Evolutionary conservation across 768 basidiomycete genomes (phyloP), one percentile per base, ranked within the genome.

Genomic region (Solioccasus polychromus): DNA sequence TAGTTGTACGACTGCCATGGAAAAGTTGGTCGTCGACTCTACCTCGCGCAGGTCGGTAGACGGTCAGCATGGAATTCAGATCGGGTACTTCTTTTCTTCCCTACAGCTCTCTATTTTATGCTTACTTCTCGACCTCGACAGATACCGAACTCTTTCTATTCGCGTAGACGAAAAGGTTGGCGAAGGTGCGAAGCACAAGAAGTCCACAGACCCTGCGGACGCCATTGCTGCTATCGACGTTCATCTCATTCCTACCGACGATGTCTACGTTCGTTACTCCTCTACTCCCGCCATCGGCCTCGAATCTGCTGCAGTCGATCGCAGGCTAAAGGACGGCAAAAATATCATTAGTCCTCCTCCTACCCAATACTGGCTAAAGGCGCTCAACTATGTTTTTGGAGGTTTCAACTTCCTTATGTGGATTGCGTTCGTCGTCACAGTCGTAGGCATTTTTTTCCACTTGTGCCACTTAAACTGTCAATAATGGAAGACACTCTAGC

Each of bases 321-420:
- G 74, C 18, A 61, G 57, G 39, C 48, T 64, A 20, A 54, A 62
- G 35, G 54, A 64, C 28, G 73, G 71, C 26, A 72, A 62, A 50
- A 81, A 81, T 59, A 64, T 70, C 42, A 74, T 80, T 29, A 72
- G 70, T 17, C 70, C 75, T 0, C 76, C 74, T 0, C 70, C 67
- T 0, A 71, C 69, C 2, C 74, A 76, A 45, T 69, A 66, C 52
- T 76, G 61, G 68, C 71, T 70, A 55, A 79, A 78, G 63, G 64
- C 71, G 42, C 53, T 77, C 22, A 72, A 71, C 45, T 80, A 78
- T 48, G 51, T 80, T 36, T 76, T 81, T 45, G 76, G 78, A 29
- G 79, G 79, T 1, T 79, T 80, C 60, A 78, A 78, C 43, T 71
- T 71, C 40, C 62, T 81, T 34, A 74, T 81, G 63, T 71, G 78